A percentile compares a stretch with the other conserved stretches of the same genome.
phyloP scores from a whole-genome alignment of 2,329 filamentous ascomycete genomes.

The Claviceps citrina region DNA sequence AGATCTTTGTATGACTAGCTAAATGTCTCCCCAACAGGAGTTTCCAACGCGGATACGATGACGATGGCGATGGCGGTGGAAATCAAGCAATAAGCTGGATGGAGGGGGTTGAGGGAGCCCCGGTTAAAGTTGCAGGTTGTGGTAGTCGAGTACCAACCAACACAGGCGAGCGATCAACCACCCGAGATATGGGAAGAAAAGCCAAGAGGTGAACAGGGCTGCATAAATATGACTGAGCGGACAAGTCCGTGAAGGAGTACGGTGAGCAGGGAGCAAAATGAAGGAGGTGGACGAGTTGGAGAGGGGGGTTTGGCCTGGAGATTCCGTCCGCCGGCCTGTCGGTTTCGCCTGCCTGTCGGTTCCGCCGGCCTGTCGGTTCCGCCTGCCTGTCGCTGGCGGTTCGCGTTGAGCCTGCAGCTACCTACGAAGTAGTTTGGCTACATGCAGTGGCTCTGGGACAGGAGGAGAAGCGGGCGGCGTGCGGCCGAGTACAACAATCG shows the following conservation, averaged over 20 bases:
- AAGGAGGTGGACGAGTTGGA: slow-evolving; percentile 1
- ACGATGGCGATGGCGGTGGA: neutral
- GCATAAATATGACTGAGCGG: neutral
- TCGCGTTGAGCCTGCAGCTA: neutral
- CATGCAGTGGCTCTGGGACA: neutral
- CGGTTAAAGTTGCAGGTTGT: neutral
- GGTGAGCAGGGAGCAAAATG: neutral
- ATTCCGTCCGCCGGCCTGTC: neutral
- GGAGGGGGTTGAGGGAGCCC: neutral
- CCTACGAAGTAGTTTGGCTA: too few relatives aligned
- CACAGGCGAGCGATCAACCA: neutral
- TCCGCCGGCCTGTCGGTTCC: neutral
- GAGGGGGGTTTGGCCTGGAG: slow-evolving; percentile 1
- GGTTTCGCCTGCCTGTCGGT: neutral
- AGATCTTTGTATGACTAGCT: neutral
- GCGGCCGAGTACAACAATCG: neutral
- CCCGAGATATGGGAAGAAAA: neutral
- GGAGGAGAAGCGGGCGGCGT: neutral
- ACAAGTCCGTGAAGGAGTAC: neutral
- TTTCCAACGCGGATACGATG: neutral
- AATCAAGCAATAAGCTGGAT: neutral
- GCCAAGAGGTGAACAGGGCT: neutral
- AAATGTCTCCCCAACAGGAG: neutral
- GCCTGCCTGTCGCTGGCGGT: neutral
- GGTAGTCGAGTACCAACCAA: neutral